These are phyloP conservation scores for Coemansia sp. DNA, from an alignment of 192 early-diverging fungal genomes.

Conservation along the genomic window DNA sequence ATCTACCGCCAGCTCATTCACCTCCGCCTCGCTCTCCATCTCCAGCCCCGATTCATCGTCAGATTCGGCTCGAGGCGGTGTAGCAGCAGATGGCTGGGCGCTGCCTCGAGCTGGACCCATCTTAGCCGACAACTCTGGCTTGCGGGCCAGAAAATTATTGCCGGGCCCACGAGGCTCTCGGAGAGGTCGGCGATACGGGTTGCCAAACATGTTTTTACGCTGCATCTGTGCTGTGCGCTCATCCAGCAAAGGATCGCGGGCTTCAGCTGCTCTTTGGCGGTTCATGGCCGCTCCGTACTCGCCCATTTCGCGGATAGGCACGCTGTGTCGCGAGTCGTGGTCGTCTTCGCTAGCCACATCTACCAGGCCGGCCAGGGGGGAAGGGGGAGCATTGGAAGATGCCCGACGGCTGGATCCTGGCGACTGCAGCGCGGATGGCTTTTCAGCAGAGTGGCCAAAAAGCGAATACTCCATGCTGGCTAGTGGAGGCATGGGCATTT, in stretches of 20 bases:
- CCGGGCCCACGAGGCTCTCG: slow-evolving; percentile 48
- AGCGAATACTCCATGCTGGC: slow-evolving; percentile 51
- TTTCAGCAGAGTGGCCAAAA: slow-evolving; percentile 14
- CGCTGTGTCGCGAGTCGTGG: slow-evolving; percentile 59
- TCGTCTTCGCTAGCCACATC: slow-evolving; percentile 54
- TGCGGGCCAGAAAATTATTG: slow-evolving; percentile 53
- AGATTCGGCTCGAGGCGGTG: slow-evolving; percentile 7
- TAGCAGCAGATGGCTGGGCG: neutral
- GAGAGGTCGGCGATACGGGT: slow-evolving; percentile 62
- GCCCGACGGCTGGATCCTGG: neutral
- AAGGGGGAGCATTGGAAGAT: neutral
- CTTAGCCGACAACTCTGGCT: slow-evolving; percentile 41
- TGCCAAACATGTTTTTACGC: slow-evolving; percentile 72
- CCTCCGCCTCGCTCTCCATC: slow-evolving; percentile 54
- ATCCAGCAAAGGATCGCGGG: slow-evolving; percentile 65
- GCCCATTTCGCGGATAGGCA: slow-evolving; percentile 72
- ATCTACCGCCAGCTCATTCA: slow-evolving; percentile 52
- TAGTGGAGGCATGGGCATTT: slow-evolving; percentile 26
- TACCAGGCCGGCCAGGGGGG: slow-evolving; percentile 35
- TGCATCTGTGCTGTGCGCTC: slow-evolving; percentile 60
- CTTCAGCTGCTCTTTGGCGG: slow-evolving; percentile 52
- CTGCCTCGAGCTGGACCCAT: slow-evolving; percentile 26
- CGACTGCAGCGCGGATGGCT: neutral
- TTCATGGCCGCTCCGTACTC: slow-evolving; percentile 62
- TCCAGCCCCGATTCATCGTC: slow-evolving; percentile 43